phyloP scores from a whole-genome alignment of 1,284 basidiomycete genomes.

The Puccinia novopanici region DNA sequence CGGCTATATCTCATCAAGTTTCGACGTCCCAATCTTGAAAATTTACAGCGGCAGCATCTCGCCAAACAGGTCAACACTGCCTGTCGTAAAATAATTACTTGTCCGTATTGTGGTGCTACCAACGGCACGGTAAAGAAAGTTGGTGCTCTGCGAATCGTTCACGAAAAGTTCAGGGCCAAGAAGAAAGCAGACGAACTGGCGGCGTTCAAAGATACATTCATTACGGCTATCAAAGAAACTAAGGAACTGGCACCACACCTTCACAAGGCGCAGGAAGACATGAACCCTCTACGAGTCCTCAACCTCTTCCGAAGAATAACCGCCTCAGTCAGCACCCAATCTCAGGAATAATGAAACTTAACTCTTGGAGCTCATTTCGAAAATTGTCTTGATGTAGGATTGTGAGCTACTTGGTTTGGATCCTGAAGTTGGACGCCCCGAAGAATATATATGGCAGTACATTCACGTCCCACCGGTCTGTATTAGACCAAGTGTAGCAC shows the following conservation, averaged over 20 bases:
- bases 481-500: slow-evolving; percentile 93
- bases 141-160: slow-evolving; percentile 90
- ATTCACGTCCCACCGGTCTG: slow-evolving; percentile 97
- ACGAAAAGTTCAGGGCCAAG: slow-evolving; percentile 95
- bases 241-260: slow-evolving; percentile 83
- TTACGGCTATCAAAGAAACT: slow-evolving; percentile 78
- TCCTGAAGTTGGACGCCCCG: slow-evolving; percentile 85
- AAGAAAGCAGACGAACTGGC: slow-evolving; percentile 81
- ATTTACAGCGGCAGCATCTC: slow-evolving; percentile 81
- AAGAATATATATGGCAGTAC: slow-evolving; percentile 99
- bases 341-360: neutral
- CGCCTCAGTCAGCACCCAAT: slow-evolving; percentile 63
- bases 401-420: slow-evolving; percentile 90
- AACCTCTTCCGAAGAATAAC: slow-evolving; percentile 92
- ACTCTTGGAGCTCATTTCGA: neutral
- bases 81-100: slow-evolving; percentile 87
- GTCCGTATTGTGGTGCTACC: slow-evolving; percentile 86
- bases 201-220: slow-evolving; percentile 82
- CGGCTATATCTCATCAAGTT: slow-evolving; percentile 83
- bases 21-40: slow-evolving; percentile 85
- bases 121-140: slow-evolving; percentile 98
- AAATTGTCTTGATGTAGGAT: slow-evolving; percentile 65
- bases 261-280: slow-evolving; percentile 87
- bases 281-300: slow-evolving; percentile 90
- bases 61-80: slow-evolving; percentile 85